Evolutionary conservation across 257 asterid genomes (phyloP), one percentile per base, ranked within the genome.

Genomic region (Solanum sejunctum): DNA sequence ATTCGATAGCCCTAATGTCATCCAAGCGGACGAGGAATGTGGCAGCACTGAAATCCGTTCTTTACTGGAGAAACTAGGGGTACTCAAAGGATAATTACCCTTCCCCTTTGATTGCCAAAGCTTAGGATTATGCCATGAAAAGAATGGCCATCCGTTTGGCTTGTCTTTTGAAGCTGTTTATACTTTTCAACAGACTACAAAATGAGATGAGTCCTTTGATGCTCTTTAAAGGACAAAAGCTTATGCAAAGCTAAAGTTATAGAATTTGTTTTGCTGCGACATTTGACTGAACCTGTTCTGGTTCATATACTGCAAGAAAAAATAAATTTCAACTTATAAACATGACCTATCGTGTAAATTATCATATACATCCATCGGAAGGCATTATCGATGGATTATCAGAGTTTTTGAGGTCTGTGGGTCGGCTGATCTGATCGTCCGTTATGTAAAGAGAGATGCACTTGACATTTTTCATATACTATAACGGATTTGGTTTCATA

Each of bases 1-100:
- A 70, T 88, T 86, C 12, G 98, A 94, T 86, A 92, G 91, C 89
- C 95, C 99, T 18, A 95, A 94, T 49, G 87, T 93, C 61, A 36
- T 88, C 83, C 91, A 89, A 86, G 87, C 93, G 1, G 78, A 87
- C 0, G 92, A 88, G 88, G 95, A 90, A 13, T 91, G 90, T 70
- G 87, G 87, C 90, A 87, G 91, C 79, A 67, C 89, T 0, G 96
- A 92, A 18, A 87, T 95, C 78, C 92, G 94, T 49, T 85, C 88
- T 61, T 88, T 87, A 17, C 55, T 95, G 88, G 93, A 89, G 84
- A 90, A 90, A 80, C 88, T 90, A 47, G 89, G 84, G 67, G 89
- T 90, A 83, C 85, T 93, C 86, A 88, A 87, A 86, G 93, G 84
- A 88, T 91, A 83, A 13, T 2, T 6, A 13, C 32, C 32, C 80